Evolutionary conservation across 352 stramenopile genomes (phyloP), one percentile per base, ranked within the genome.

Genomic region (Phytophthora melonis): DNA sequence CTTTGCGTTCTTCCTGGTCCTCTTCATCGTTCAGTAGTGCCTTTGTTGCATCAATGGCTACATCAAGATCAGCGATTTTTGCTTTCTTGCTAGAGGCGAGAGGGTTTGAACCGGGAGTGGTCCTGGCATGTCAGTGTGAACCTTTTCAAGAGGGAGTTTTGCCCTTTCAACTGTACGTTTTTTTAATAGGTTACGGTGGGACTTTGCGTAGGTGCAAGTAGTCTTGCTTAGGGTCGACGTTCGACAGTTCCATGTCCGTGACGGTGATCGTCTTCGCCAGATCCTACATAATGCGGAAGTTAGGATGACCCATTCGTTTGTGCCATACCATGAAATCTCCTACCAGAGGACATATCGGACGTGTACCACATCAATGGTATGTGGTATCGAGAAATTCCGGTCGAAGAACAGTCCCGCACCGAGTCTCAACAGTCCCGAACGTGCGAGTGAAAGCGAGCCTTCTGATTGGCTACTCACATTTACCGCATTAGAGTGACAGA

Each of bases 271-370:
- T 5, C 19, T 55, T 55, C 32, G 49, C 19, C n/a, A 55, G 49
- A 55, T 55, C 49, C 19, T 55, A 7, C 49, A 55, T 55, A 27
- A 55, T 55, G 49, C 41, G 41, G 16, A 49, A 49, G 6, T 49
- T 49, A 49, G 41, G 41, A 49, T 49, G 11, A 4, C 41, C 11
- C 6, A 41, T 32, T 36, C 52, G 23, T 21, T 58, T 58, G 25
- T 47, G 54, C 30, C 54, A 59, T 25, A 59, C n/a, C n/a, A n/a
- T n/a, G n/a, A n/a, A n/a, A n/a, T n/a, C n/a, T n/a, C n/a, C n/a
- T n/a, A n/a, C n/a, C n/a, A n/a, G n/a, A n/a, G n/a, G n/a, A n/a
- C n/a, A n/a, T n/a, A n/a, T n/a, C n/a, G n/a, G n/a, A n/a, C n/a
- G n/a, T n/a, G n/a, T n/a, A n/a, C n/a, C n/a, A n/a, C n/a, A n/a